Evolutionary conservation across 2,329 filamentous ascomycete genomes (phyloP).

Genomic region (Ascocoryne sarcoides): DNA sequence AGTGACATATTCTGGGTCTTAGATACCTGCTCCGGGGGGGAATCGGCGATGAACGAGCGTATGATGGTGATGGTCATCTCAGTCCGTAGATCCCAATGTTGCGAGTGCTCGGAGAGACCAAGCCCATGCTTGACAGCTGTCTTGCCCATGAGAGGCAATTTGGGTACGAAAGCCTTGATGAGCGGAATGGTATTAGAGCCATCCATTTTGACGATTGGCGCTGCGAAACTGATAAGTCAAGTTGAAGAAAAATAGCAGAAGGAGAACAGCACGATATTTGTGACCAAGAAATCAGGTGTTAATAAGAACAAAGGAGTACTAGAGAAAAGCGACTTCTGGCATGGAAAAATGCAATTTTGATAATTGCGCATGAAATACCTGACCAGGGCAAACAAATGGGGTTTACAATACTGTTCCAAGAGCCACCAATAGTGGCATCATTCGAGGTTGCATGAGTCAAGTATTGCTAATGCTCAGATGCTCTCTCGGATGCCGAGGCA

Average conservation of each 20-base stretch:
- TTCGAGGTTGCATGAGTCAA: no score
- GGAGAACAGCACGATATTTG: no score
- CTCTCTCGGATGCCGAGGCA: no score
- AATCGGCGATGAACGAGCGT: slow-evolving; percentile 48
- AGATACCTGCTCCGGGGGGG: slow-evolving; percentile 36
- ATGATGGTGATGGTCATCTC: slow-evolving; percentile 64
- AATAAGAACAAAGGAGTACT: no score
- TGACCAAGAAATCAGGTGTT: no score
- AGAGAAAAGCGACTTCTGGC: background rate
- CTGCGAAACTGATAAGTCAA: no score
- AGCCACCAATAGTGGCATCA: no score
- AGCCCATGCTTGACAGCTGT: slow-evolving; percentile 56
- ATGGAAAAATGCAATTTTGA: background rate
- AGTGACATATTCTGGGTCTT: slow-evolving; percentile 55
- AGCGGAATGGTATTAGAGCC: slow-evolving; percentile 14
- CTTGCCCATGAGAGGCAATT: slow-evolving; percentile 53
- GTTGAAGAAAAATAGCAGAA: no score
- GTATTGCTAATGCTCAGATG: no score
- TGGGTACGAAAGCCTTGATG: slow-evolving; percentile 33
- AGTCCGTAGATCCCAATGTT: slow-evolving; percentile 71
- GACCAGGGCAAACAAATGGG: no score
- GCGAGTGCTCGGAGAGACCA: slow-evolving; percentile 57
- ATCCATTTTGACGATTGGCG: slow-evolving; percentile 14
- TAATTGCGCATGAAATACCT: no score
- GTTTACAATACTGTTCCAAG: no score